phyloP scores from a whole-genome alignment of 2,329 filamentous ascomycete genomes.

The Verticillium klebahnii region DNA sequence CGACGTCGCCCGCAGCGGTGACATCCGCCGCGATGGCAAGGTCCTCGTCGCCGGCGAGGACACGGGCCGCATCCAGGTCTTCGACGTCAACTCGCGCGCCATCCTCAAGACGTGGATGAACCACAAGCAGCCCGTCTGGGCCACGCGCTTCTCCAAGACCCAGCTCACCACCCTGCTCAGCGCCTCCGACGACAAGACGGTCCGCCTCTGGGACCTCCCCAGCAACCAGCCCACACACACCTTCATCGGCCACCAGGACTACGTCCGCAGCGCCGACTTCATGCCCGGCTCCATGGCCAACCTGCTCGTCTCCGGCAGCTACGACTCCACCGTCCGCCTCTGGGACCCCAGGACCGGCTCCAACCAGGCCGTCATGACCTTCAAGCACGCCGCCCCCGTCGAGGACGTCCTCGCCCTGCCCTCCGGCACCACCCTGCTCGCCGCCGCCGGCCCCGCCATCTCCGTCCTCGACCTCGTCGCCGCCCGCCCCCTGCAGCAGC shows the following conservation, averaged over 20 bases:
- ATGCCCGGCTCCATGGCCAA: constrained; percentile 71
- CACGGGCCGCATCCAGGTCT: constrained; percentile 88
- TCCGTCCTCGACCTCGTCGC: constrained; percentile 90
- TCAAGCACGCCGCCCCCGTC: constrained; percentile 87
- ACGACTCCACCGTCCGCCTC: constrained; percentile 87
- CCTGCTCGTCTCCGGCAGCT: constrained; percentile 83
- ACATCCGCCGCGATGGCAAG: constrained; percentile 82
- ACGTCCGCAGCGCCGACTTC: constrained; percentile 83
- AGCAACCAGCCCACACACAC: constrained; percentile 70
- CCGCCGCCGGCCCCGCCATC: constrained; percentile 79
- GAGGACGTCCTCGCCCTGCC: constrained; percentile 86
- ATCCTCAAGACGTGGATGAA: constrained; percentile 94
- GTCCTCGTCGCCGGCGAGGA: constrained; percentile 91
- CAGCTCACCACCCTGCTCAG: constrained; percentile 84
- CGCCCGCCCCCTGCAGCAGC: constrained; percentile 78
- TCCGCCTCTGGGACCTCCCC: constrained; percentile 90
- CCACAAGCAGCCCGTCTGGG: constrained; percentile 92
- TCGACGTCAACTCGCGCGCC: constrained; percentile 81
- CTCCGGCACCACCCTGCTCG: constrained; percentile 80
- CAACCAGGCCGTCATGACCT: constrained; percentile 73
- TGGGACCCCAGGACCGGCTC: constrained; percentile 82
- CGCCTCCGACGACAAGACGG: constrained; percentile 86
- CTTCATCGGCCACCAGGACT: constrained; percentile 86
- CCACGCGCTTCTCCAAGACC: constrained; percentile 85
- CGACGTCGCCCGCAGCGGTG: constrained; percentile 83